Base-by-base conservation (phyloP, 2,329 filamentous ascomycete genomes). In the Ophiosphaerella narmari region DNA sequence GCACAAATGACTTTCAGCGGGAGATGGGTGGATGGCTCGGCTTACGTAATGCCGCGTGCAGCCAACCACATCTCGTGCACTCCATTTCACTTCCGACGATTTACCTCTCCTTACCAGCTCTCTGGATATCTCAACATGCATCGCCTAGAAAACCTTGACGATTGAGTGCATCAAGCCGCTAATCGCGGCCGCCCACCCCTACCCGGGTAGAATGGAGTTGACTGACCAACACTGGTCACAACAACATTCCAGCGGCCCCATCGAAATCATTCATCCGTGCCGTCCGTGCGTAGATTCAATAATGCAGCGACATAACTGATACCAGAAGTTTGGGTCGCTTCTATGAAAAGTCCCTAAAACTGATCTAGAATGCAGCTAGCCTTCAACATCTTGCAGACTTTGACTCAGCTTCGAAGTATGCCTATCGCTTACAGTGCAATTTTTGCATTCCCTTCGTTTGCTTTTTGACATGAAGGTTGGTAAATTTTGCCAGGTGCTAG, bases 81-180 rank as follows among this genome's bases (percentile, higher is more conserved):
- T 29, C 26, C 6, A 29, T 29, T 29, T 29, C 26, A 29, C 6
- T 11, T 29, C 26, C 26, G 7, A 29, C 11, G 26, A 29, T 11
- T 29, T 11, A 6, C 26, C 26, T 21, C 24, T 39, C 35, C 13
- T 24, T 6, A 38, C 11, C 13, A 18, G 13, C 26, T 3, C 36
- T 34, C 31, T 7, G n/a, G 13, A 11, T 5, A 5, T n/a, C 29
- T 34, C 29, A 43, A 18, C 24, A 36, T 38, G 33, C 35, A 54
- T 60, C 18, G 34, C 51, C 57, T 48, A 24, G 57, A 44, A 52
- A 57, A 57, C 49, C 35, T 45, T 36, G 24, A 43, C 38, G 9
- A 45, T 41, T 44, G 33, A 29, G 26, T 29, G 3, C 11, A 29
- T 37, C 32, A 52, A 32, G 13, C n/a, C n/a, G 39, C 12, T 11